A percentile compares a stretch with the other conserved stretches of the same genome.
Evolutionary conservation across 352 stramenopile species (phyloP).

Genomic region (Globisporangium spiculum): DNA sequence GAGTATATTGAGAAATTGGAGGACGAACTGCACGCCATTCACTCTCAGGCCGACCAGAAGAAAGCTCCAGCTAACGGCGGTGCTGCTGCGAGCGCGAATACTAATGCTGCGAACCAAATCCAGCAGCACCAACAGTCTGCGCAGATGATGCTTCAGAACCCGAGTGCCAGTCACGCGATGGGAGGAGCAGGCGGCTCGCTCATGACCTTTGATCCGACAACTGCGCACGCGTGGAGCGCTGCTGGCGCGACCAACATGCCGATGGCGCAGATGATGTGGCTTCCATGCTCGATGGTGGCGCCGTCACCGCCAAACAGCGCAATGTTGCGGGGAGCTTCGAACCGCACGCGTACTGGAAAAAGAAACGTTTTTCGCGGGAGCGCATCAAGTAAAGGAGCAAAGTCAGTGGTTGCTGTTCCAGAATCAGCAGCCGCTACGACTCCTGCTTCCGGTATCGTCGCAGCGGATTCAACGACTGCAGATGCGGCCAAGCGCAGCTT

Average conservation of each 20-base stretch:
- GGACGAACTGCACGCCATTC: slow-evolving; percentile 30
- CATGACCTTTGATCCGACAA: slow-evolving; percentile 25
- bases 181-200: slow-evolving; percentile 3
- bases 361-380: background rate
- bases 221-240: slow-evolving; percentile 23
- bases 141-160: background rate
- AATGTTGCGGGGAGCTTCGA: background rate
- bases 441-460: background rate
- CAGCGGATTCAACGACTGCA: background rate
- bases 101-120: background rate
- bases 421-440: background rate
- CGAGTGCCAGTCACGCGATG: slow-evolving; percentile 1
- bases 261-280: slow-evolving; percentile 37
- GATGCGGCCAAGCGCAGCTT: slow-evolving; percentile 5
- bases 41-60: slow-evolving; percentile 18
- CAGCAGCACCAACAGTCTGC: slow-evolving; percentile 4
- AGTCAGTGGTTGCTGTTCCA: background rate
- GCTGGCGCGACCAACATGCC: slow-evolving; percentile 19
- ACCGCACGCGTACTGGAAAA: slow-evolving; percentile 6
- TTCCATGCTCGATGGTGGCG: slow-evolving; percentile 33
- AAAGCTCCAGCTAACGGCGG: background rate
- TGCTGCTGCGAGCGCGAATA: background rate
- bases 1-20: slow-evolving; percentile 56
- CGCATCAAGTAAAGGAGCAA: background rate
- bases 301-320: background rate